Conservation (phyloP, 768 basidiomycete genomes). For the Vararia minispora region DNA sequence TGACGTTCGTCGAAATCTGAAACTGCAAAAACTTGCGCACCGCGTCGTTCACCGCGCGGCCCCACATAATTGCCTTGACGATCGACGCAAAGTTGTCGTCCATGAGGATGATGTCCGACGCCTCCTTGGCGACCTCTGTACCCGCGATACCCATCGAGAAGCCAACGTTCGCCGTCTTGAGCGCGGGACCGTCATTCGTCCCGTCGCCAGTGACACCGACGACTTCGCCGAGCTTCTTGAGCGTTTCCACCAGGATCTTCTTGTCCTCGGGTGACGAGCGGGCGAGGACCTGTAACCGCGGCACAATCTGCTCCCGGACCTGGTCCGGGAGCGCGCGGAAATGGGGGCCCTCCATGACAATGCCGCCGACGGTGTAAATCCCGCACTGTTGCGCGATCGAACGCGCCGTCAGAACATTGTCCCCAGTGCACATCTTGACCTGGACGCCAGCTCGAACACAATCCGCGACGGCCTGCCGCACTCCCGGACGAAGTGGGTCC, state of each 20-base stretch:
- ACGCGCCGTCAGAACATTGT: slow-evolving; percentile 91
- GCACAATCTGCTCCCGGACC: slow-evolving; percentile 76
- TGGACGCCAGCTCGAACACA: slow-evolving; percentile 84
- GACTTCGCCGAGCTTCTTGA: slow-evolving; percentile 79
- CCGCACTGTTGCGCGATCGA: slow-evolving; percentile 96
- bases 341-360: slow-evolving; percentile 96
- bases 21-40: slow-evolving; percentile 98
- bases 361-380: slow-evolving; percentile 85
- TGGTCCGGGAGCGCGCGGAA: slow-evolving; percentile 68
- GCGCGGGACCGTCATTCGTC: slow-evolving; percentile 94
- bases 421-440: slow-evolving; percentile 98
- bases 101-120: slow-evolving; percentile 98
- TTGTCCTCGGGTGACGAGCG: slow-evolving; percentile 98
- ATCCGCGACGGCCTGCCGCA: slow-evolving; percentile 77
- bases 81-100: slow-evolving; percentile 95
- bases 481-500: slow-evolving; percentile 87
- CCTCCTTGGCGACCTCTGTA: slow-evolving; percentile 98
- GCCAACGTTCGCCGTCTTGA: slow-evolving; percentile 92
- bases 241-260: slow-evolving; percentile 80
- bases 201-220: slow-evolving; percentile 97
- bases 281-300: slow-evolving; percentile 90
- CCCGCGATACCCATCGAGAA: slow-evolving; percentile 97
- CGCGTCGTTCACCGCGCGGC: slow-evolving; percentile 95
- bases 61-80: slow-evolving; percentile 98
- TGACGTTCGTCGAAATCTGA: slow-evolving; percentile 89